Percentiles rank a stretch among this genome's conserved stretches.
Conservation (phyloP, 192 early-diverging fungal species). For the Umbelopsis sp. region DNA sequence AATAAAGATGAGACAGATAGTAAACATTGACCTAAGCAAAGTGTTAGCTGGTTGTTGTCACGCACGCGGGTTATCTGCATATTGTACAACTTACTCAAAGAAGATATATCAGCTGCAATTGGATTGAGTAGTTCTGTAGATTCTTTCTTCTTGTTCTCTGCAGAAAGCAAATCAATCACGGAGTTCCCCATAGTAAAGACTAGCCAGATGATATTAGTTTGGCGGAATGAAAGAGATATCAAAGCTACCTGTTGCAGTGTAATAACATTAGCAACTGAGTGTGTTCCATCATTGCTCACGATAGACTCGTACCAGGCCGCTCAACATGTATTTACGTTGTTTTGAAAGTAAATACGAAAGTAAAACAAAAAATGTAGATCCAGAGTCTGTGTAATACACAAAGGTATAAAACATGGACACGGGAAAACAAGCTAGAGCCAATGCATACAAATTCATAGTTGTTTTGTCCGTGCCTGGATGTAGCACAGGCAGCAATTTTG, state of each 20-base stretch:
- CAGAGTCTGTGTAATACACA: conserved; percentile 93
- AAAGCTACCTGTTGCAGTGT: conserved; percentile 30
- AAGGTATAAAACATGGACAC: conserved; percentile 83
- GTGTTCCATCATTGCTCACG: too few species aligned
- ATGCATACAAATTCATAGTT: conserved; percentile 31
- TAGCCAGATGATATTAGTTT: conserved; percentile 94
- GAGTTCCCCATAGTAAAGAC: conserved; percentile 63
- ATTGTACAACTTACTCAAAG: conserved; percentile 19
- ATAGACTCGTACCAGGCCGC: conserved; percentile 56
- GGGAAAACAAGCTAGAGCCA: conserved; percentile 72
- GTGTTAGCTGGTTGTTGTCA: neutral
- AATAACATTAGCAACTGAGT: too few species aligned
- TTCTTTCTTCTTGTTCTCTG: neutral
- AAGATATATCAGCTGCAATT: neutral
- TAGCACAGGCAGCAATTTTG: conserved; percentile 40
- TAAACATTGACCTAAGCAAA: neutral
- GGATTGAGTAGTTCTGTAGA: conserved; percentile 30
- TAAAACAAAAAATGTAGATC: conserved; percentile 81
- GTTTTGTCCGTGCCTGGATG: conserved; percentile 36
- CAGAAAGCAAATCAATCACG: conserved; percentile 34
- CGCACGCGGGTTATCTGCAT: too few species aligned
- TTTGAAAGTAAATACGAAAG: conserved; percentile 62
- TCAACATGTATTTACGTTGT: conserved; percentile 43
- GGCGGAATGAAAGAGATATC: conserved; percentile 72
- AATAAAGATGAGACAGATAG: neutral